Base-by-base conservation (phyloP, 129 eudicot genomes). In the Ambrosia trifida region DNA sequence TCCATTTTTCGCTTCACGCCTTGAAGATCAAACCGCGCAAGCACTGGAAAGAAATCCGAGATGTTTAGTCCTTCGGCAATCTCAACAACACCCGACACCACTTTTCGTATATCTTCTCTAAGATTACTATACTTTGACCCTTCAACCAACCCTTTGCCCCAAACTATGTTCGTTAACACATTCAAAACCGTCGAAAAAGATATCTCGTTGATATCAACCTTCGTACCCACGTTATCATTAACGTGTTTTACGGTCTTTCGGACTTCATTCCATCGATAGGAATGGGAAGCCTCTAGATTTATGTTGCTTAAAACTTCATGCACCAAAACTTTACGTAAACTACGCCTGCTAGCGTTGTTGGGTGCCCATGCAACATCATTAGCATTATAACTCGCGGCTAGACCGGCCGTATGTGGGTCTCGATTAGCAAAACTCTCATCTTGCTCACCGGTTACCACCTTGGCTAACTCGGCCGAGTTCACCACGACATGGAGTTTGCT, bases 11-110 rank as follows among this genome's bases (percentile, higher is more conserved):
- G 43, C 74, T 67, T 58, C 3, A 76, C 74, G 2, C 85, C 79
- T 72, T 76, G 82, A 7, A 81, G 57, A 66, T 81, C 85, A n/a
- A 76, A 72, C 56, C 76, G 33, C 3, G 76, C 79, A 2, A 81
- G 68, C 10, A 57, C 28, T 7, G 82, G 82, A 51, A 81, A 81
- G 70, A 76, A 81, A 50, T 81, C 85, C 0, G 85, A 81, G 4
- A 81, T 3, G 13, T 81, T 76, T 4, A 79, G 66, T 45, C 70
- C 80, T 47, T 75, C 79, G 1, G 77, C 56, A 6, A 60, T 44
- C 66, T 81, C 76, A 38, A 62, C 77, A 20, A 81, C 20, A 16
- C 14, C 38, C 10, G 52, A n/a, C 11, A 81, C 78, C 40, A 71
- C 73, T 36, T 54, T 68, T 11, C 60, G 71, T 33, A 81, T 75